phyloP scores from a whole-genome alignment of 306 rosid species.

The Quercus agrifolia region DNA sequence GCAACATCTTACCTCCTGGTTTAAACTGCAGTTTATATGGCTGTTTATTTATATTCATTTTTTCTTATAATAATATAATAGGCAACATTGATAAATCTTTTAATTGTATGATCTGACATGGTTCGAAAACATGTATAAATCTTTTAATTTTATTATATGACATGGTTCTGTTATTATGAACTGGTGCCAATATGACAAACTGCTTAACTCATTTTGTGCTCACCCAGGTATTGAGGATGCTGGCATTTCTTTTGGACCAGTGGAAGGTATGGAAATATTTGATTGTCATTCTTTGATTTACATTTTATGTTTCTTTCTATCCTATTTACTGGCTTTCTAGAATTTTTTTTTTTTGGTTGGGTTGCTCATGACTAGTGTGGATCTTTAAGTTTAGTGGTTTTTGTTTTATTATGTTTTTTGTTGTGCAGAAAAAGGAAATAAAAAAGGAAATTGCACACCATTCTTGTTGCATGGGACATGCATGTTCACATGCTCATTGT shows the following conservation, averaged over 20 bases:
- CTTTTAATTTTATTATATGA: not conserved
- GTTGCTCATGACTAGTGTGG: constrained; percentile 5
- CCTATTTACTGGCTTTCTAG: constrained; percentile 2
- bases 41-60: not conserved
- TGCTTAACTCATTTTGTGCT: constrained; percentile 27
- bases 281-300: constrained; percentile 11
- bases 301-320: constrained; percentile 20
- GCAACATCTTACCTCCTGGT: not conserved
- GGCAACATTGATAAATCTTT: not conserved
- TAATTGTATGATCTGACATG: not conserved
- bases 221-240: constrained; percentile 82
- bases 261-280: constrained; percentile 69
- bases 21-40: not conserved
- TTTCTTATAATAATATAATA: not conserved
- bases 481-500: not conserved
- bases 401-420: not conserved
- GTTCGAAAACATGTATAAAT: not conserved
- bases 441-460: not conserved
- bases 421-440: not conserved
- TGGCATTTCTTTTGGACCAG: constrained; percentile 80
- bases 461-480: not conserved
- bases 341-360: not conserved
- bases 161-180: not conserved
- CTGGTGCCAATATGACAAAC: not conserved
- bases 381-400: not conserved